Evolutionary conservation across 148 eudicot species (phyloP).

Genomic region (Camellia granthamiana): DNA sequence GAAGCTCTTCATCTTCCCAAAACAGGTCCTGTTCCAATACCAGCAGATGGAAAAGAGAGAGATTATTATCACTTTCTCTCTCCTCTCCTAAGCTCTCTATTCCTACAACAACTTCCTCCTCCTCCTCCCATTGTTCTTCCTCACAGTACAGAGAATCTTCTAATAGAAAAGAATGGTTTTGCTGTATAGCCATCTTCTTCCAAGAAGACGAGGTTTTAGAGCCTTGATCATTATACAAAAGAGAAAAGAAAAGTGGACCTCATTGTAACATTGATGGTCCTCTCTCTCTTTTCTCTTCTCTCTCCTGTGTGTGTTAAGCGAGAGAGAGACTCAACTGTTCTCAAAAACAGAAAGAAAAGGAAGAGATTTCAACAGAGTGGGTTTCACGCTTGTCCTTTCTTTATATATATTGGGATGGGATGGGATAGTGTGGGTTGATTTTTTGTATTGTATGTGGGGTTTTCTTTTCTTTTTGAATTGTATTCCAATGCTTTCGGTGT

Average conservation of each 20-base stretch:
- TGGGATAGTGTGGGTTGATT: not conserved
- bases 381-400: constrained; percentile 57
- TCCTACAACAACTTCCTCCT: constrained; percentile 1
- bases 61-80: not conserved
- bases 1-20: constrained; percentile 68
- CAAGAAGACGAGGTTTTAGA: constrained; percentile 19
- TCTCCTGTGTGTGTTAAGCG: constrained; percentile 26
- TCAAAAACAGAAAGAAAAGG: constrained; percentile 31
- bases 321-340: constrained; percentile 17
- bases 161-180: constrained; percentile 30
- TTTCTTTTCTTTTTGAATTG: constrained; percentile 10
- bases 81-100: constrained; percentile 2
- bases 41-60: constrained; percentile 25
- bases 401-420: constrained; percentile 16
- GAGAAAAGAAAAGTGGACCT: constrained; percentile 18
- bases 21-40: constrained; percentile 47
- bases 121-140: constrained; percentile 50
- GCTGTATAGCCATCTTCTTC: constrained; percentile 36
- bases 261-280: constrained; percentile 16
- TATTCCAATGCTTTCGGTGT: constrained; percentile 14
- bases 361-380: constrained; percentile 38
- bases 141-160: constrained; percentile 65
- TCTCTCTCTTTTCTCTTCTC: constrained; percentile 22
- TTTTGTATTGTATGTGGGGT: not conserved
- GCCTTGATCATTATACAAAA: constrained; percentile 27